Base-by-base conservation (phyloP, 1,284 basidiomycete genomes). In the Puccinia novopanici region DNA sequence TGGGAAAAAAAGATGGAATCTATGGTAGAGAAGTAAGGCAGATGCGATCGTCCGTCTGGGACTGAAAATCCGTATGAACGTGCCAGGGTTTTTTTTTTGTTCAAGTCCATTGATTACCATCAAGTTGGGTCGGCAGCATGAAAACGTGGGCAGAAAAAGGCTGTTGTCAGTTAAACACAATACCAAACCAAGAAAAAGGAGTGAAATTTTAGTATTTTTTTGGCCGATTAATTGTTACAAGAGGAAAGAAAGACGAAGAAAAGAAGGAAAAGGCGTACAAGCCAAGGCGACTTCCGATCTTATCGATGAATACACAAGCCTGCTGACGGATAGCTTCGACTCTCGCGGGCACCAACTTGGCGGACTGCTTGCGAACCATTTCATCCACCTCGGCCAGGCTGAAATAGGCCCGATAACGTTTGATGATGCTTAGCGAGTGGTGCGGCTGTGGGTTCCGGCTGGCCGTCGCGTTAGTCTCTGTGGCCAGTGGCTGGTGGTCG, bases 1-100 rank as follows among this genome's bases (percentile, higher is more conserved):
- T 0, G 94, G 91, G 85, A 96, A 97, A 89, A 95, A 97, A 2
- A 99, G 88, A 85, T 98, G 94, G 90, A 91, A 86, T 98, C 94
- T 8, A n/a, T n/a, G n/a, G n/a, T n/a, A n/a, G n/a, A n/a, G n/a
- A n/a, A n/a, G n/a, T n/a, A n/a, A n/a, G n/a, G 94, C 94, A 0
- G 95, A 97, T 0, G 94, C 94, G 82, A 94, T 94, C 0, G 96
- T 98, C 83, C 91, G 89, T 80, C 95, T 88, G 0, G 96, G 96
- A 84, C 95, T 98, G 84, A 40, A 65, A 50, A 65, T 68, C 40
- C 61, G 75, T 22, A 22, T 48, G 52, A 54, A 61, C 17, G 24
- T 27, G 4, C 30, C 19, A 52, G 50, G 67, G 77, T 59, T 30
- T 63, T 34, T 34, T 59, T 8, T 59, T 59, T 9, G 22, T 9